phyloP scores from a whole-genome alignment of 2,329 filamentous ascomycete species.

The Alternaria dauci region DNA sequence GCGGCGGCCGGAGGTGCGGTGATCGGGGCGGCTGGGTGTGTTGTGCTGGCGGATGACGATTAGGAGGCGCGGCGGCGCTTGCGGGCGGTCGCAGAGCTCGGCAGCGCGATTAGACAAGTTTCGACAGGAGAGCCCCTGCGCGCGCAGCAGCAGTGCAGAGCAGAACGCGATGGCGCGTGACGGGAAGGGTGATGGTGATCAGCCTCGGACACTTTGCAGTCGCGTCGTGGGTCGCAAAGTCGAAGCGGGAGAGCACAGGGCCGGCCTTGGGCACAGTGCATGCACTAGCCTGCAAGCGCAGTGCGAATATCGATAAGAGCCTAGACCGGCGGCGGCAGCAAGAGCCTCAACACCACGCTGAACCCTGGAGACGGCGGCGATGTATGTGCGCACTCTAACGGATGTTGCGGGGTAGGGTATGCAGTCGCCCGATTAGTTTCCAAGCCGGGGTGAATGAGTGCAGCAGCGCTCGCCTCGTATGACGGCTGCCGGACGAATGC shows the following conservation, averaged over 20 bases:
- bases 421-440: slow-evolving; percentile 5
- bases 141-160: slow-evolving; percentile 16
- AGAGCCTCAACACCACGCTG: slow-evolving; percentile 22
- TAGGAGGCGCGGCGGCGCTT: slow-evolving; percentile 21
- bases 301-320: slow-evolving; percentile 31
- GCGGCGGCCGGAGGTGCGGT: slow-evolving; percentile 24
- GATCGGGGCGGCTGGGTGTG: slow-evolving; percentile 19
- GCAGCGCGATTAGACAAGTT: slow-evolving; percentile 10
- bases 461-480: slow-evolving; percentile 15
- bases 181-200: slow-evolving; percentile 32
- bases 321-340: slow-evolving; percentile 13
- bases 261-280: slow-evolving; percentile 19
- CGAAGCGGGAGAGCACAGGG: slow-evolving; percentile 22
- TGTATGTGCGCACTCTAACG: not conserved
- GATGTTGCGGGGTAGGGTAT: slow-evolving; percentile 10
- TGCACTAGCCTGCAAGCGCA: slow-evolving; percentile 13
- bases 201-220: slow-evolving; percentile 25
- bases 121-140: not conserved
- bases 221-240: slow-evolving; percentile 31
- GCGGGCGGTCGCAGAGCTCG: slow-evolving; percentile 14
- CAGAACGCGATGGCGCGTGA: slow-evolving; percentile 17
- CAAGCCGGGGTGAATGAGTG: slow-evolving; percentile 9
- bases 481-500: slow-evolving; percentile 5
- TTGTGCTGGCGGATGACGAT: slow-evolving; percentile 31
- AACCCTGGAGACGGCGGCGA: slow-evolving; percentile 12